phyloP scores from a whole-genome alignment of 78 protist species.

The Dictyostelium discoideum region DNA sequence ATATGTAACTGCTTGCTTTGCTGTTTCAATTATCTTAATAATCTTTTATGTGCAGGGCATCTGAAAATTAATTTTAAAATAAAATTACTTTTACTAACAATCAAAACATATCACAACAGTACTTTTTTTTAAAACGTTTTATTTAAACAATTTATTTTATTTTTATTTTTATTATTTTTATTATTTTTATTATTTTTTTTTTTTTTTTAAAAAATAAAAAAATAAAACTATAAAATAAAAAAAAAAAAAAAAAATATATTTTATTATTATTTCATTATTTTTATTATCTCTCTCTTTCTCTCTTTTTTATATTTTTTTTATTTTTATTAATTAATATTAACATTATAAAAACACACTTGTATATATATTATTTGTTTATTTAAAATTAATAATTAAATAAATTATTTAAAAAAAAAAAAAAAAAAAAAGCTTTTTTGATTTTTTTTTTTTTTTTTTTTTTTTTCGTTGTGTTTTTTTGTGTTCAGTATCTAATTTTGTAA shows the following conservation, averaged over 20 bases:
- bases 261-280: too few species aligned
- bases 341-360: background rate
- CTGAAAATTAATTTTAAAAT: background rate
- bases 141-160: too few species aligned
- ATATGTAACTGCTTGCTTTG: constrained; percentile 9
- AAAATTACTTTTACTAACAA: background rate
- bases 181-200: too few species aligned
- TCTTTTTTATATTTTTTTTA: too few species aligned
- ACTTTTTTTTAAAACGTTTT: background rate
- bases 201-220: too few species aligned
- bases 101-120: background rate
- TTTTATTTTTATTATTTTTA: too few species aligned
- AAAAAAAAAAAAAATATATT: background rate
- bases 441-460: too few species aligned
- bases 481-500: background rate
- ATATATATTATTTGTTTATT: too few species aligned
- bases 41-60: background rate
- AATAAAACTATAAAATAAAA: background rate
- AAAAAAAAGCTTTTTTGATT: background rate
- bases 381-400: too few species aligned
- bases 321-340: too few species aligned
- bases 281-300: too few species aligned
- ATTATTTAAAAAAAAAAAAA: too few species aligned
- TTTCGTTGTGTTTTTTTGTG: background rate
- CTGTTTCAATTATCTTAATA: constrained; percentile 5